Conservation (phyloP, 306 rosid genomes). For the Aeschynomene evenia region DNA sequence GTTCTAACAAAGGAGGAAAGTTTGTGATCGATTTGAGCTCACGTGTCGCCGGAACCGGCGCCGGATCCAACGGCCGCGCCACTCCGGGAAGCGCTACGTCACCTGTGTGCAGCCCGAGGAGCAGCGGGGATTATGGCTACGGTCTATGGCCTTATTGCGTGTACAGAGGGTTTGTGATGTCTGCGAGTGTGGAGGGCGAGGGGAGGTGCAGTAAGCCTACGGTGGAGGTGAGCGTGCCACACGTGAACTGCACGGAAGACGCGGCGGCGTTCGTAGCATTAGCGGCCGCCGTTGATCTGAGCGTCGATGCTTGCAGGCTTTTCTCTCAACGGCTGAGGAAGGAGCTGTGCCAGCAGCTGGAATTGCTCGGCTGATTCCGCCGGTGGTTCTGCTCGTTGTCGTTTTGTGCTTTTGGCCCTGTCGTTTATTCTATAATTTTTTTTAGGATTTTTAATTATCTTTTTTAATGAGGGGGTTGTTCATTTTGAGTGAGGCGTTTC, state of each 20-base stretch:
- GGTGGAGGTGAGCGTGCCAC: constrained; percentile 60
- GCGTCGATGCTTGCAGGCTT: constrained; percentile 60
- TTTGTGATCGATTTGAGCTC: constrained; percentile 52
- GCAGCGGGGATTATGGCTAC: constrained; percentile 77
- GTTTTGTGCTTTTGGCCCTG: constrained; percentile 27
- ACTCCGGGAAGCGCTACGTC: constrained; percentile 51
- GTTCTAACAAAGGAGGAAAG: constrained; percentile 54
- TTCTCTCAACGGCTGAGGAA: constrained; percentile 62
- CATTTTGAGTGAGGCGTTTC: constrained; percentile 31
- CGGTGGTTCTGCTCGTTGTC: background rate
- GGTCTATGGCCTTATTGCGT: constrained; percentile 75
- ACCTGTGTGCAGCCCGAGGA: constrained; percentile 68
- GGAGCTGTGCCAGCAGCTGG: constrained; percentile 51
- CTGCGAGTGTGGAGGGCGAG: constrained; percentile 57
- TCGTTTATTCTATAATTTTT: background rate
- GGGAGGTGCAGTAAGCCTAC: constrained; percentile 54
- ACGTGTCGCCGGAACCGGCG: background rate
- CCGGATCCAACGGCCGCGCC: constrained; percentile 24
- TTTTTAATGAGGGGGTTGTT: constrained; percentile 25
- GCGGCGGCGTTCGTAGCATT: constrained; percentile 61
- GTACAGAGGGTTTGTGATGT: constrained; percentile 76
- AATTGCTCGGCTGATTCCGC: constrained; percentile 38
- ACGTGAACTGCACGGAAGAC: constrained; percentile 64
- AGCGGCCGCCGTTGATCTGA: constrained; percentile 60
- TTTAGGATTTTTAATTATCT: background rate